These are phyloP conservation scores for Fusarium nodosum DNA, from an alignment of 2,329 filamentous ascomycete genomes.

Conservation along the genomic window DNA sequence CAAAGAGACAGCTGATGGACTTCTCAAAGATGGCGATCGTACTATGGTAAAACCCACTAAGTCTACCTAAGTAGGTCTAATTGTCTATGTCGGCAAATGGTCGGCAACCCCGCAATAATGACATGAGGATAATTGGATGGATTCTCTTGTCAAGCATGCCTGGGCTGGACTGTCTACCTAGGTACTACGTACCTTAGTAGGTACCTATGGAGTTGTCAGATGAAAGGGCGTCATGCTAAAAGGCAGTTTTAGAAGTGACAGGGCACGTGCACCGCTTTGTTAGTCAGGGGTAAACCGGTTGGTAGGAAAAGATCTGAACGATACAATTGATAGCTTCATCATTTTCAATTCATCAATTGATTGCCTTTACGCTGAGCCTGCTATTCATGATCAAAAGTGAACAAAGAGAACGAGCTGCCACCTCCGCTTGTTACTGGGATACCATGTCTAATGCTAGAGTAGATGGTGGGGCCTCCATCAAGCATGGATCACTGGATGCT, in stretches of 20 bases:
- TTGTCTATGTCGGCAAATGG: slow-evolving; percentile 32
- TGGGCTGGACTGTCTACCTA: neutral
- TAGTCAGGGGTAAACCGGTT: neutral
- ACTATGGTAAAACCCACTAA: neutral
- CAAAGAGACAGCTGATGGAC: neutral
- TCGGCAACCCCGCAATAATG: slow-evolving; percentile 40
- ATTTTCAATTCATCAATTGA: neutral
- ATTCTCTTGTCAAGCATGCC: neutral
- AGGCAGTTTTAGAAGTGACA: neutral
- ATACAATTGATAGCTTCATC: neutral
- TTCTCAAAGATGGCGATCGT: neutral
- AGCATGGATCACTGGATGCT: slow-evolving; percentile 21
- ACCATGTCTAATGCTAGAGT: neutral
- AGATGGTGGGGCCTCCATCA: slow-evolving; percentile 1
- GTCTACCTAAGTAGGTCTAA: neutral
- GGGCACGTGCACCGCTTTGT: slow-evolving; percentile 8
- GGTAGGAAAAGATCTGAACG: neutral
- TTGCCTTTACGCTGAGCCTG: slow-evolving; percentile 7
- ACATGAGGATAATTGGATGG: slow-evolving; percentile 26
- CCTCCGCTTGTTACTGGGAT: slow-evolving; percentile 15
- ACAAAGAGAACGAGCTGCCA: slow-evolving; percentile 24
- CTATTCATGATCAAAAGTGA: slow-evolving; percentile 5
- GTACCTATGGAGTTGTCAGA: slow-evolving; percentile 30
- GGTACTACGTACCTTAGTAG: no score
- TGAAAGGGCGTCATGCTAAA: slow-evolving; percentile 31